These are phyloP conservation scores for Fusarium buxicola DNA, from an alignment of 2,329 filamentous ascomycete species.

Conservation along the genomic window DNA sequence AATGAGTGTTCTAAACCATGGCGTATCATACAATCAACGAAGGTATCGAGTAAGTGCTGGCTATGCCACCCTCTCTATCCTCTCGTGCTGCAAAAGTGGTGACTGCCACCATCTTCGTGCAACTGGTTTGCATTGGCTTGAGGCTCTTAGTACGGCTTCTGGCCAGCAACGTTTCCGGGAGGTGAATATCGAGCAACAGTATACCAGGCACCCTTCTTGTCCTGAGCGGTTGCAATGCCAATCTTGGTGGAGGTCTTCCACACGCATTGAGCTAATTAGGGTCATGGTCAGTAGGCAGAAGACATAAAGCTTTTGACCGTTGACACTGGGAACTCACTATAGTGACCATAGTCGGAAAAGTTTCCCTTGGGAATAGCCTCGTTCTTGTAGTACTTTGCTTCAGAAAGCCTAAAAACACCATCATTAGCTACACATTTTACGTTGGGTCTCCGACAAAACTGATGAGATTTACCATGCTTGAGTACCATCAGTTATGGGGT, in stretches of 20 bases:
- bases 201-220: constrained; percentile 47
- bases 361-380: constrained; percentile 39
- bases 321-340: constrained; percentile 29
- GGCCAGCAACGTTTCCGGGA: constrained; percentile 48
- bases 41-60: constrained; percentile 17
- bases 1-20: not conserved
- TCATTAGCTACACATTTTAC: not conserved
- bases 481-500: constrained; percentile 30
- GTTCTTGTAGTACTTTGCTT: constrained; percentile 33
- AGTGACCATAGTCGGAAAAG: constrained; percentile 45
- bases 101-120: rapidly evolving
- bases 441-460: too few species aligned
- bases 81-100: not conserved
- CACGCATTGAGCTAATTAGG: constrained; percentile 43
- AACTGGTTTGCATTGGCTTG: too few species aligned
- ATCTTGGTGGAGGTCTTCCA: constrained; percentile 50
- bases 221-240: constrained; percentile 47
- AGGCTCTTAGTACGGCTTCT: constrained; percentile 44
- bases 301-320: rapidly evolving
- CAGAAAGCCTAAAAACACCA: constrained; percentile 20
- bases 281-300: not conserved
- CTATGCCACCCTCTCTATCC: not conserved
- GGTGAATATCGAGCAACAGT: constrained; percentile 51
- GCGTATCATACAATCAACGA: constrained; percentile 19
- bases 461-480: constrained; percentile 27